A percentile compares a stretch with the other conserved stretches of the same genome.
Conservation (phyloP, 108 stramenopile species). For the Nannochloropsis gaditana region DNA sequence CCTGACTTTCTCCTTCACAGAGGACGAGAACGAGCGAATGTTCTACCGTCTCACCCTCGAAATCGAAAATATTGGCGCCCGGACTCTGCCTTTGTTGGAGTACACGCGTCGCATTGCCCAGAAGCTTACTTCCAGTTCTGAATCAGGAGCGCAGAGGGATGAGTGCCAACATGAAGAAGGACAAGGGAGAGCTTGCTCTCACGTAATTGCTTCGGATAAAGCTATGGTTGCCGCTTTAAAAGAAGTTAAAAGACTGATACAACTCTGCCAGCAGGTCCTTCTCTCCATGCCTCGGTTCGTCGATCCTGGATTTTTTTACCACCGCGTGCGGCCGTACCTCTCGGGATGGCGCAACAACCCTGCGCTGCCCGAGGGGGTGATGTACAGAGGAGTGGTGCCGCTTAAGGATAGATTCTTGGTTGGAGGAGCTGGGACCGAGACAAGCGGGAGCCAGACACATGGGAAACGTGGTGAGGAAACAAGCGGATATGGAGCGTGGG, state of each 20-base stretch:
- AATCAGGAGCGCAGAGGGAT: neutral
- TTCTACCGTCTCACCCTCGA: neutral
- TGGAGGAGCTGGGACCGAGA: neutral
- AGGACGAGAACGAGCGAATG: neutral
- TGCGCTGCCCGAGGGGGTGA: neutral
- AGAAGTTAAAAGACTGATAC: neutral
- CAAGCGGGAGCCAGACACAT: neutral
- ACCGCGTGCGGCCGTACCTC: neutral
- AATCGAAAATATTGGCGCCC: neutral
- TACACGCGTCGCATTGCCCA: neutral
- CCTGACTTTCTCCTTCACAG: neutral
- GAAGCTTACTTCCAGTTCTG: neutral
- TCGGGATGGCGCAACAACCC: neutral
- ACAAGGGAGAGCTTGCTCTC: neutral
- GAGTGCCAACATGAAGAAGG: neutral
- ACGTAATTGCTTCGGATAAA: neutral
- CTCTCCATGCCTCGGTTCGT: neutral
- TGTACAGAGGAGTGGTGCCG: neutral
- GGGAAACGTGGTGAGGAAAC: neutral
- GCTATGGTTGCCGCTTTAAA: neutral
- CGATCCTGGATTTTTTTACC: neutral
- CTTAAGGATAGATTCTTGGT: neutral
- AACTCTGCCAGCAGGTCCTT: neutral
- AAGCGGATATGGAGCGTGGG: neutral
- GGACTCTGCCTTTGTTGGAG: neutral